phyloP scores from a whole-genome alignment of 805 yeast genomes.

The Starmerella stellata region DNA sequence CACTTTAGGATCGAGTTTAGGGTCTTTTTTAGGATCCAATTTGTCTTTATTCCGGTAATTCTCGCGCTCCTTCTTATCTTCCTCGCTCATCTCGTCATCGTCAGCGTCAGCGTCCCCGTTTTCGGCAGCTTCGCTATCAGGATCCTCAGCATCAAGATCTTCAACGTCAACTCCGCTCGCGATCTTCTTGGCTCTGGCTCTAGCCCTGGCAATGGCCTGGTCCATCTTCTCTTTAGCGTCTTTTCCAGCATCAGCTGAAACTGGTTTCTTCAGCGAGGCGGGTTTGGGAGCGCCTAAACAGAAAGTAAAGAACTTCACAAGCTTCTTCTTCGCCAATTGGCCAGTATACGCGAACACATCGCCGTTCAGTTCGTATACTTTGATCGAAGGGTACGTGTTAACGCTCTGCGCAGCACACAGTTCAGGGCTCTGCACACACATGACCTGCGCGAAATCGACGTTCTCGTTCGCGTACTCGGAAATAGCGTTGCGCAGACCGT shows the following conservation, averaged over 20 bases:
- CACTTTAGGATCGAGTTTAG: not conserved
- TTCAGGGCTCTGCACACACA: constrained; percentile 23
- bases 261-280: not conserved
- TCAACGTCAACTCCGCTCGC: not conserved
- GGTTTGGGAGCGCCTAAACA: not conserved
- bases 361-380: not conserved
- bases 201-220: not conserved
- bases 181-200: not conserved
- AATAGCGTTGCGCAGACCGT: not conserved
- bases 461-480: constrained; percentile 2
- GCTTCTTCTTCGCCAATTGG: not conserved
- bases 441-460: constrained; percentile 11
- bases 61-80: not conserved
- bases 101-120: not conserved
- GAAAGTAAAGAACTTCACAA: not conserved
- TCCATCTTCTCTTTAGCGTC: not conserved
- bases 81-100: not conserved
- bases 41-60: not conserved
- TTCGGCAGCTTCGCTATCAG: not conserved
- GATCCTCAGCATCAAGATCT: not conserved
- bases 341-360: constrained; percentile 3
- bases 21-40: not conserved
- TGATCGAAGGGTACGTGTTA: constrained; percentile 15
- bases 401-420: constrained; percentile 23
- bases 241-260: not conserved